Conservation (phyloP, 768 basidiomycete genomes). For the Piloderma croceum region DNA sequence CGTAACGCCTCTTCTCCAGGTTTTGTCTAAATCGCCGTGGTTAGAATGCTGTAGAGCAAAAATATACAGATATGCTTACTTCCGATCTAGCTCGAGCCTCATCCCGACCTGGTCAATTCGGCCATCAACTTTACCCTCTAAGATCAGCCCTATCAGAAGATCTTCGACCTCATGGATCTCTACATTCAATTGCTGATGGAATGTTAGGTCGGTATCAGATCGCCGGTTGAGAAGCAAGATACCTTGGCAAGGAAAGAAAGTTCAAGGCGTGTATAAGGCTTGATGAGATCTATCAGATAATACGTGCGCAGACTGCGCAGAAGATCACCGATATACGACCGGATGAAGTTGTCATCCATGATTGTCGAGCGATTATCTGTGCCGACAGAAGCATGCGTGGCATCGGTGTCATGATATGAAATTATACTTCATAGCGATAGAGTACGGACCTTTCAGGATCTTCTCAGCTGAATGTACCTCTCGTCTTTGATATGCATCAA, state of each 20-base stretch:
- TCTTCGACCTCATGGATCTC: slow-evolving; percentile 88
- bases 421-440: neutral
- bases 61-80: slow-evolving; percentile 42
- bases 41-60: slow-evolving; percentile 1
- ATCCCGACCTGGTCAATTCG: slow-evolving; percentile 95
- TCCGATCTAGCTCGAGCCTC: slow-evolving; percentile 83
- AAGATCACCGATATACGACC: slow-evolving; percentile 93
- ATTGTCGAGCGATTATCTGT: slow-evolving; percentile 91
- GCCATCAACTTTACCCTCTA: slow-evolving; percentile 97
- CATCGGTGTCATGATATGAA: too few species aligned
- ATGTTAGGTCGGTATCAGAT: slow-evolving; percentile 1
- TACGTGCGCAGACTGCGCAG: slow-evolving; percentile 91
- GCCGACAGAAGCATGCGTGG: too few species aligned
- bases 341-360: slow-evolving; percentile 94
- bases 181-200: slow-evolving; percentile 87
- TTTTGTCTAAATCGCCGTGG: slow-evolving; percentile 52
- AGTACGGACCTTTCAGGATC: slow-evolving; percentile 71
- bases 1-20: slow-evolving; percentile 81
- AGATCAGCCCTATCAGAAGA: slow-evolving; percentile 84
- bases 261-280: slow-evolving; percentile 93
- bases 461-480: slow-evolving; percentile 98
- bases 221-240: slow-evolving; percentile 9
- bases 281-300: slow-evolving; percentile 96
- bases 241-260: slow-evolving; percentile 91
- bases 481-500: slow-evolving; percentile 92